phyloP scores from a whole-genome alignment of 345 rosid genomes.

The Eutrema yunnanense region DNA sequence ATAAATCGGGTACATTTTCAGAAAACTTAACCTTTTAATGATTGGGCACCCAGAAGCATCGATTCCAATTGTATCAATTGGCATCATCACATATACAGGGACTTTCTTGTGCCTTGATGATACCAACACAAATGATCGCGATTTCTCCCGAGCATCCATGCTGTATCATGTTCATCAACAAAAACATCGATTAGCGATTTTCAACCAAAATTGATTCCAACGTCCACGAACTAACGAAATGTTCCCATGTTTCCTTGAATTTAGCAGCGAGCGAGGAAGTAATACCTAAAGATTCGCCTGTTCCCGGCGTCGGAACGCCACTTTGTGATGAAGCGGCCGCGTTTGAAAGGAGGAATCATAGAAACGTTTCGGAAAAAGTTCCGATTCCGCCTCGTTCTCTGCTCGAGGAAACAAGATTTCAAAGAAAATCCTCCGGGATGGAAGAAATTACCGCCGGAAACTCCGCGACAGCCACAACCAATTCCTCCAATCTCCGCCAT shows the following conservation, averaged over 20 bases:
- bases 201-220: not conserved
- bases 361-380: constrained; percentile 45
- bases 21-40: constrained; percentile 41
- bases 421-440: constrained; percentile 24
- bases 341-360: constrained; percentile 37
- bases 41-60: constrained; percentile 54
- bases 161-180: constrained; percentile 28
- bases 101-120: constrained; percentile 54
- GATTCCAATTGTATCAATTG: constrained; percentile 39
- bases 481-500: constrained; percentile 46
- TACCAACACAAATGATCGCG: constrained; percentile 41
- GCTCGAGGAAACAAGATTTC: constrained; percentile 33
- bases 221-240: not conserved
- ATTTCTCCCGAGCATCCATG: constrained; percentile 61
- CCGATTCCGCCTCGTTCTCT: constrained; percentile 27
- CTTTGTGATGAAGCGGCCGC: constrained; percentile 30
- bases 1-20: not conserved
- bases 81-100: constrained; percentile 59
- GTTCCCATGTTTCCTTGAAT: not conserved
- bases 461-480: constrained; percentile 40
- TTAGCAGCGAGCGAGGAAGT: not conserved
- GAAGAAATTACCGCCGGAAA: constrained; percentile 28
- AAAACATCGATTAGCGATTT: not conserved
- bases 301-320: constrained; percentile 35
- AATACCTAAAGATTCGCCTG: constrained; percentile 48